Base-by-base conservation (phyloP, 768 basidiomycete species). In the Albatrellus ellisii region DNA sequence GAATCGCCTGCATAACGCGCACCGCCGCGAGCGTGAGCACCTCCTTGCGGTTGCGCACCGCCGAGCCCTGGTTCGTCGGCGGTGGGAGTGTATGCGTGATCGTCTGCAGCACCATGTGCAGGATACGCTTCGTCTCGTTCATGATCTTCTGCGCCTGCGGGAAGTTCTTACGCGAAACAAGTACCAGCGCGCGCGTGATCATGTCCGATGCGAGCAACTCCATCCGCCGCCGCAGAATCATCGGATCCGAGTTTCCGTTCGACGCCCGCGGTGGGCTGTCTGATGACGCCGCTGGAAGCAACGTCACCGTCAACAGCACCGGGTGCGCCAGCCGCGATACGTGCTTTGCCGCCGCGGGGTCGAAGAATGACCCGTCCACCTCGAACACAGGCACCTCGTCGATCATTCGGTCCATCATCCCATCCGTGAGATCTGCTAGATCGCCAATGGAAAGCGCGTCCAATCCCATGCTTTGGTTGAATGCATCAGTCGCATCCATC, bases 381-480 rank as follows among this genome's bases (percentile, higher is more conserved):
- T 98, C 92, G 38, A 94, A 76, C 8, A 97, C 86, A 1, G 94
- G 95, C 8, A 95, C 85, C 54, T 99, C 95, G 55, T 99, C 95
- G 35, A 95, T 91, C 85, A 97, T 86, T 35, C 82, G 70, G 49
- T 91, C 89, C 83, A 90, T 88, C 84, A 90, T 87, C 26, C 89
- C 88, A 45, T 88, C 85, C 39, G 77, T 72, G 50, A 90, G 79
- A 58, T 86, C 79, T 2, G 71, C 63, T 10, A 72, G 50, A 47
- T 88, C 87, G 2, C 79, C 82, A 35, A 87, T 81, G 9, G 73
- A 59, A 11, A 86, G 59, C 36, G 80, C 65, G 46, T 87, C 86
- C 43, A 90, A 65, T 14, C 86, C 87, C 74, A 90, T 74, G 48
- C 81, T 78, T 54, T 79, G 79, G 43, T 91, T 86, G 56, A 87